Evolutionary conservation across 495 filamentous ascomycete species (phyloP).

Genomic region (Penicillium desertorum): DNA sequence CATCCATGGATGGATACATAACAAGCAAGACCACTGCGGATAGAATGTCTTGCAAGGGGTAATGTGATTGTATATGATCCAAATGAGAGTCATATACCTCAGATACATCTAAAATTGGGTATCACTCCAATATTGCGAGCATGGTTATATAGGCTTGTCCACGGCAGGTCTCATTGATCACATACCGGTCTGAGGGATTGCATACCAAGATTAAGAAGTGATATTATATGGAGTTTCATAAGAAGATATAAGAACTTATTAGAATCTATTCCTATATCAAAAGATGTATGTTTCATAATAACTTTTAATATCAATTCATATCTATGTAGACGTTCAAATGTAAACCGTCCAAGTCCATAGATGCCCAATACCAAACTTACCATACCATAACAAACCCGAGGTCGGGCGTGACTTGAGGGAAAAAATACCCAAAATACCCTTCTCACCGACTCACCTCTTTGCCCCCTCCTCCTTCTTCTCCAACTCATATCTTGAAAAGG

Average conservation of each 20-base stretch:
- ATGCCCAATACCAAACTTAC: constrained; percentile 26
- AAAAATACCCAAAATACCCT: constrained; percentile 30
- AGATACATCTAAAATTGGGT: neutral
- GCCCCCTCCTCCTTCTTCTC: constrained; percentile 11
- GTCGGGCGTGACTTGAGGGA: constrained; percentile 14
- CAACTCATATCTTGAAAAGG: too few species aligned
- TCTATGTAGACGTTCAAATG: too few species aligned
- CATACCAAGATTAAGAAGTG: neutral
- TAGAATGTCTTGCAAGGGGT: neutral
- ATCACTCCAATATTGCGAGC: neutral
- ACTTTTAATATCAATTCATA: too few species aligned
- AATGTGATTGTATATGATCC: neutral
- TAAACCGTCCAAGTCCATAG: neutral
- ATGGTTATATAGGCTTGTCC: neutral
- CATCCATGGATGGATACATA: neutral
- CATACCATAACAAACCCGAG: constrained; percentile 11
- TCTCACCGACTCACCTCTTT: constrained; percentile 33
- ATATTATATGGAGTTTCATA: neutral
- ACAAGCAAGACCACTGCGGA: neutral
- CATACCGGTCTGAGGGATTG: neutral
- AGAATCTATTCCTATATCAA: too few species aligned
- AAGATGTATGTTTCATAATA: too few species aligned
- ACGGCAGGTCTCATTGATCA: neutral
- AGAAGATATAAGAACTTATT: neutral
- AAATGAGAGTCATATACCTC: neutral